phyloP scores from a whole-genome alignment of 2,329 filamentous ascomycete genomes.

The Chaetomium sp. region DNA sequence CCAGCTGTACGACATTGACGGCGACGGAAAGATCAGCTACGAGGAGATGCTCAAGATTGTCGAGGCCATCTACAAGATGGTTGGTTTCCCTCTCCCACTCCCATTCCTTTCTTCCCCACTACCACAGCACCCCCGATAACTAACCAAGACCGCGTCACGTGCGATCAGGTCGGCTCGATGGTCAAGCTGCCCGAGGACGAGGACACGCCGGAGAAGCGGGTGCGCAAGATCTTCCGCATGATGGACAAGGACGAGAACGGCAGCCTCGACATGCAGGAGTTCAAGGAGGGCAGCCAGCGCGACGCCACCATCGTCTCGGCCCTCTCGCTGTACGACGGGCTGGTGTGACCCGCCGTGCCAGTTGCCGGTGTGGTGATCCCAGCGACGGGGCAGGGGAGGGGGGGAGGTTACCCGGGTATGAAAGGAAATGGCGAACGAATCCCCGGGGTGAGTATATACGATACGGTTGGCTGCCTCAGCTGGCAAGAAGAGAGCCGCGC shows the following conservation, averaged over 20 bases:
- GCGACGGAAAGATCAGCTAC: conserved; percentile 98
- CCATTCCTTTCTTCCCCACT: neutral
- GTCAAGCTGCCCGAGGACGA: conserved; percentile 98
- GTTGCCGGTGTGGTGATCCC: neutral
- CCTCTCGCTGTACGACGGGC: conserved; percentile 90
- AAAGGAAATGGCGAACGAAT: neutral
- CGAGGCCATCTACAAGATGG: conserved; percentile 99
- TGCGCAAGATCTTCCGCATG: conserved; percentile 98
- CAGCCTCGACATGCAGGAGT: conserved; percentile 93
- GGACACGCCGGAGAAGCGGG: conserved; percentile 97
- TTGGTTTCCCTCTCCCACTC: conserved; percentile 50
- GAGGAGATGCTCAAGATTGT: conserved; percentile 99
- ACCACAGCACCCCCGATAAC: too few relatives aligned
- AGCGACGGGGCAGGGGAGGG: neutral
- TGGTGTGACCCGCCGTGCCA: conserved; percentile 62
- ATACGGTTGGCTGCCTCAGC: neutral
- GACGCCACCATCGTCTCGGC: conserved; percentile 99
- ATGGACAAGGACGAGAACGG: conserved; percentile 99
- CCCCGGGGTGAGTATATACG: neutral
- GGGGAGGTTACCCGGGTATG: neutral
- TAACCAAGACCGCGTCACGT: neutral
- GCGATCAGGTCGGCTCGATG: conserved; percentile 86
- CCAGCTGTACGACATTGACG: conserved; percentile 98
- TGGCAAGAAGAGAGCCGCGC: neutral
- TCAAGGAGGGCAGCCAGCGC: conserved; percentile 98